Base-by-base conservation (phyloP, 345 rosid species). In the Hibiscus mutabilis region DNA sequence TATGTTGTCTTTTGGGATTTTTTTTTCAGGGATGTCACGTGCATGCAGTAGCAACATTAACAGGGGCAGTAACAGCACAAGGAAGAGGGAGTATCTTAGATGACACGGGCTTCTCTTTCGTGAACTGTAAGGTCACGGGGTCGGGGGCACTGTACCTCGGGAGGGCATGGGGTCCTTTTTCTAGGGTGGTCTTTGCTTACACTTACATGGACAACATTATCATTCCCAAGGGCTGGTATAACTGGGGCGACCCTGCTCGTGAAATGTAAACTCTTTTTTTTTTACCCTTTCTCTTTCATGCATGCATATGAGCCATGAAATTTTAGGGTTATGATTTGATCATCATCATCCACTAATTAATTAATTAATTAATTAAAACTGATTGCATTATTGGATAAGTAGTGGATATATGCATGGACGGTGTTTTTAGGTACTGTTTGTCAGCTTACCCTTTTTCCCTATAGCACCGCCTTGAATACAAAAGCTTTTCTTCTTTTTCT, bases 111-210 rank as follows among this genome's bases (percentile, higher is more conserved):
- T 94, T 94, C 88, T 94, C 98, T 2, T 94, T 94, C 49, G 89
- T 94, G 40, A 87, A 88, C 73, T 91, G 98, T 70, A 90, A 90
- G 79, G 93, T 94, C 82, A 94, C 98, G 73, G 98, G 97, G 5
- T 90, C 98, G 0, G 98, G 98, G 8, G 98, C 93, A 2, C 85
- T 94, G 6, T 94, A 85, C 72, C 87, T 94, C 12, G 98, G 98
- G 5, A 81, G 98, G 74, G 97, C 98, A 2, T 94, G 98, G 98
- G 97, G 98, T 29, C 92, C 98, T n/a, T 94, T 94, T 76, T 94
- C 98, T 2, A 83, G 98, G 66, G 98, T 94, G 2, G 85, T 94
- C 79, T 94, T 94, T 76, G 98, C 98, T 42, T 94, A 88, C 79
- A 94, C 98, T n/a, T 87, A 89, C 40, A 91, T 91, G 98, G 98